Evolutionary conservation across 1,284 basidiomycete genomes (phyloP).

Genomic region (Pyrrhoderma noxium): DNA sequence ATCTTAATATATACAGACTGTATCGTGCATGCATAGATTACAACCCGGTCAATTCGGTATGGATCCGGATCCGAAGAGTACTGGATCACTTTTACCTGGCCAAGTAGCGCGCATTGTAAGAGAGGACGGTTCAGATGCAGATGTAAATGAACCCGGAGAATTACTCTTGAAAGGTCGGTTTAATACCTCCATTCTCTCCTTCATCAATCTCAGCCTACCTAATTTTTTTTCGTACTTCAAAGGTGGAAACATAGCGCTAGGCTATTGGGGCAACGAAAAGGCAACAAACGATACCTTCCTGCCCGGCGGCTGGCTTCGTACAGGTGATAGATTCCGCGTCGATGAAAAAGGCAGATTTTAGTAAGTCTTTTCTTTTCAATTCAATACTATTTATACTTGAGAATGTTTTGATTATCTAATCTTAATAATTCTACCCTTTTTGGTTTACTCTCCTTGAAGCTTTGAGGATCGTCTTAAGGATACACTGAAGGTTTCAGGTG

Average conservation of each 20-base stretch:
- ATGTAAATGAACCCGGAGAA: slow-evolving; percentile 55
- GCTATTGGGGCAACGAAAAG: slow-evolving; percentile 64
- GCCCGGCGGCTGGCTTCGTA: slow-evolving; percentile 58
- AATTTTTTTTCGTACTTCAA: too few relatives aligned
- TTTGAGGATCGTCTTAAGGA: slow-evolving; percentile 19
- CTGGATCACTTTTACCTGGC: slow-evolving; percentile 56
- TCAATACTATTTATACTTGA: neutral
- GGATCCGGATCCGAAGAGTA: slow-evolving; percentile 36
- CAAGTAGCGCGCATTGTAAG: slow-evolving; percentile 54
- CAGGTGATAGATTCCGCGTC: slow-evolving; percentile 61
- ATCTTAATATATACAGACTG: slow-evolving; percentile 44
- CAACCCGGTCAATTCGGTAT: slow-evolving; percentile 39
- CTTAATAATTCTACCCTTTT: too few relatives aligned
- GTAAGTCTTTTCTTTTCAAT: slow-evolving; percentile 33
- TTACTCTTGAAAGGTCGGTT: slow-evolving; percentile 41
- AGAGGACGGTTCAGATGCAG: slow-evolving; percentile 52
- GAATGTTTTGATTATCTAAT: neutral
- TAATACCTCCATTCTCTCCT: neutral
- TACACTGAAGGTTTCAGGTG: slow-evolving; percentile 23
- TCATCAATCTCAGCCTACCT: too few relatives aligned
- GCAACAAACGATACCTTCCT: slow-evolving; percentile 60
- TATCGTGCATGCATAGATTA: slow-evolving; percentile 37
- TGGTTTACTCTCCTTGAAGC: too few relatives aligned
- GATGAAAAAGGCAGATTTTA: slow-evolving; percentile 54
- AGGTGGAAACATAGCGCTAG: slow-evolving; percentile 45